phyloP scores from a whole-genome alignment of 2,329 filamentous ascomycete species.

The Fusarium sp. region DNA sequence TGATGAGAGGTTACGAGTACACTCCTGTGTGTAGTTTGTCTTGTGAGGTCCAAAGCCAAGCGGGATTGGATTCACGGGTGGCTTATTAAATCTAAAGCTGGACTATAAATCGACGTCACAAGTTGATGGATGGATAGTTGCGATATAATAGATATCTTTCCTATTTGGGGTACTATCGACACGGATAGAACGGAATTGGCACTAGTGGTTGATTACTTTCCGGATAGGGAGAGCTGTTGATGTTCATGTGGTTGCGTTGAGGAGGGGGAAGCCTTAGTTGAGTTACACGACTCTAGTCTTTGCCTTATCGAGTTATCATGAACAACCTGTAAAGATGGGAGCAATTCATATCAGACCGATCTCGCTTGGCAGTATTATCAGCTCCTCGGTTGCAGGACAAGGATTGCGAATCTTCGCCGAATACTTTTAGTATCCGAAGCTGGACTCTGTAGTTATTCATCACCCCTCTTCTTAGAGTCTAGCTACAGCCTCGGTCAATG shows the following conservation, averaged over 20 bases:
- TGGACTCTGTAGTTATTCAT: neutral
- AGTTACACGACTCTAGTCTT: too few relatives aligned
- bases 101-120: neutral
- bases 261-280: neutral
- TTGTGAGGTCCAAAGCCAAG: slow-evolving; percentile 7
- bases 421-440: slow-evolving; percentile 8
- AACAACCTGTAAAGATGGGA: neutral
- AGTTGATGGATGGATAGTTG: neutral
- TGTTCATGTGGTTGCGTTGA: neutral
- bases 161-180: slow-evolving; percentile 7
- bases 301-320: slow-evolving; percentile 19
- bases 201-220: slow-evolving; percentile 24
- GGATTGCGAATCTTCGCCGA: slow-evolving; percentile 1
- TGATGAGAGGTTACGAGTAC: neutral
- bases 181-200: neutral
- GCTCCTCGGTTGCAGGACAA: slow-evolving; percentile 9
- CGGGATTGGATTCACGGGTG: neutral
- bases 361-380: neutral
- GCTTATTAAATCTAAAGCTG: slow-evolving; percentile 27
- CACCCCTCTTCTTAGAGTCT: neutral
- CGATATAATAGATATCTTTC: slow-evolving; percentile 23
- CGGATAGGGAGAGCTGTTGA: slow-evolving; percentile 16
- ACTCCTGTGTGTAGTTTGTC: neutral
- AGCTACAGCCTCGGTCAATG: neutral
- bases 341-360: neutral